Evolutionary conservation across 768 basidiomycete species (phyloP), one percentile per base, ranked within the genome.

Genomic region (Pleurotus djamor): DNA sequence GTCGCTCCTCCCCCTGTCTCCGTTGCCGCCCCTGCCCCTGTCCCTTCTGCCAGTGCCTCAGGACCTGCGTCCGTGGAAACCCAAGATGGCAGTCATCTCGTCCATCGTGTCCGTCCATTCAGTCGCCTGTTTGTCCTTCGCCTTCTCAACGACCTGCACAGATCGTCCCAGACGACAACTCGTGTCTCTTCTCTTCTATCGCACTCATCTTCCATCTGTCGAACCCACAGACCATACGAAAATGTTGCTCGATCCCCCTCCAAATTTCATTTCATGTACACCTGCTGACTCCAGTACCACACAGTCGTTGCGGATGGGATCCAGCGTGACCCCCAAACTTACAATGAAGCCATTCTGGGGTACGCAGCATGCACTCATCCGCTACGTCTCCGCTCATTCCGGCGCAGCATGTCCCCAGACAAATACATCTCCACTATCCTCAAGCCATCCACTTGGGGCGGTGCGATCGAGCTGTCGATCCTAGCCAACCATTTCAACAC

Each of bases 101-200:
- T 94, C n/a, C 91, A 93, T 67, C 76, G 89, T 60, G 92, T 92
- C 67, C 16, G 72, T 60, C 10, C 5, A 2, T n/a, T 32, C 17
- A 49, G 13, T 35, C 12, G 41, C 48, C 37, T 37, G 48, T n/a
- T 32, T 10, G 8, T 21, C 38, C 58, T 4, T 13, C 10, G 12
- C 36, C 34, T 49, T 12, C 33, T 32, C 28, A 16, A 32, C 6
- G 55, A 38, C 66, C 45, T 43, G 21, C 62, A 38, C 63, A 91
- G 85, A 80, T 94, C 58, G 93, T 96, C 14, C 96, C 95, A n/a
- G 96, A 98, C 67, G 96, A 98, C 74, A 98, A 98, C 67, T 91
- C 94, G 1, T 98, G 96, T 71, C 77, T 98, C 34, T 98, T 98
- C 76, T 90, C 90, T 3, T 87, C 94, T 2, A 78, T 93, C 48